phyloP scores from a whole-genome alignment of 2,329 filamentous ascomycete species.

The Venturia aucupariae region DNA sequence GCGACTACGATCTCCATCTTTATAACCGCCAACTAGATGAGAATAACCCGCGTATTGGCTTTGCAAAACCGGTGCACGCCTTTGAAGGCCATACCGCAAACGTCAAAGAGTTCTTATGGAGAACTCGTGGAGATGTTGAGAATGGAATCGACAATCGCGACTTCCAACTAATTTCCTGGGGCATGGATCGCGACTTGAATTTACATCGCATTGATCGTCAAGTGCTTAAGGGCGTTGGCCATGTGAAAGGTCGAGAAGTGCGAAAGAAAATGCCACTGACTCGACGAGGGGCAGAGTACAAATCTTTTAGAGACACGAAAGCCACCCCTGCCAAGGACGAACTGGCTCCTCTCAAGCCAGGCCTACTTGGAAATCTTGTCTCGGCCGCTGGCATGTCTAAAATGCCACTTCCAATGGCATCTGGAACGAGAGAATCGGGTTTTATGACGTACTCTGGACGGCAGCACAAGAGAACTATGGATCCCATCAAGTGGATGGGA shows the following conservation, averaged over 20 bases:
- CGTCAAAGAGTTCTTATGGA: constrained; percentile 88
- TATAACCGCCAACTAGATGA: constrained; percentile 56
- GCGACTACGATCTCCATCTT: constrained; percentile 73
- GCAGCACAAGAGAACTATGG: constrained; percentile 41
- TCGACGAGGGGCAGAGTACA: constrained; percentile 75
- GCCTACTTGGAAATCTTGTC: constrained; percentile 15
- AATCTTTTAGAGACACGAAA: constrained; percentile 61
- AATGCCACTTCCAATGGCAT: constrained; percentile 16
- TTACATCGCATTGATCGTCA: constrained; percentile 63
- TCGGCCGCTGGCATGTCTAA: constrained; percentile 20
- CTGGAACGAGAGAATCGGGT: constrained; percentile 27
- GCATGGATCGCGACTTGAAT: constrained; percentile 72
- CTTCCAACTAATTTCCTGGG: constrained; percentile 91
- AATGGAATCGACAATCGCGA: constrained; percentile 73
- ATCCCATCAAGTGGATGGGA: constrained; percentile 56
- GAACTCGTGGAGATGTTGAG: constrained; percentile 57
- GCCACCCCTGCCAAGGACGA: background rate
- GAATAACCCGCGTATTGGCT: constrained; percentile 30
- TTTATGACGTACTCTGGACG: constrained; percentile 41
- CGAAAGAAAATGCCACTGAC: constrained; percentile 61
- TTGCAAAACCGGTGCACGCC: constrained; percentile 37
- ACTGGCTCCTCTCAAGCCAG: background rate
- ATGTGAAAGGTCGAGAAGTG: constrained; percentile 58
- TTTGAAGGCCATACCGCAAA: constrained; percentile 51
- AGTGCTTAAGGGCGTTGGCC: constrained; percentile 59